These are phyloP conservation scores for Termitomyces sp. DNA, from an alignment of 768 basidiomycete genomes.

Conservation along the genomic window DNA sequence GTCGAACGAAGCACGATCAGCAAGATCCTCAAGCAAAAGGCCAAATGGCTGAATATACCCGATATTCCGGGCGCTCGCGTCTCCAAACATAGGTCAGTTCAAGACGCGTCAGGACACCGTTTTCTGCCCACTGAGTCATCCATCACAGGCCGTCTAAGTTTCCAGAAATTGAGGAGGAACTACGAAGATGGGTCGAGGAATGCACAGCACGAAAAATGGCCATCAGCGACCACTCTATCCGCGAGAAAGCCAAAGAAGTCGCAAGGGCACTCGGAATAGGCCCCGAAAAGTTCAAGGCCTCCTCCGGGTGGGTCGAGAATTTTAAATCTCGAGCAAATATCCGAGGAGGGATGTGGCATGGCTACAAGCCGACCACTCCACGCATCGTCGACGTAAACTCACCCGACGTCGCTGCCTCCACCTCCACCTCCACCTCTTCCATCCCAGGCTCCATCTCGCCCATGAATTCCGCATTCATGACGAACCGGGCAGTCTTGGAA, in stretches of 20 bases:
- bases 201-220: conserved; percentile 37
- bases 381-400: conserved; percentile 13
- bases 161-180: conserved; percentile 64
- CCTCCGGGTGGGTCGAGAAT: conserved; percentile 87
- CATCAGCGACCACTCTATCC: conserved; percentile 62
- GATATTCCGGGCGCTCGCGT: conserved; percentile 52
- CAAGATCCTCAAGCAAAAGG: conserved; percentile 83
- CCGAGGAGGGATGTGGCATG: conserved; percentile 55
- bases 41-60: conserved; percentile 71
- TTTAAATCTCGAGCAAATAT: conserved; percentile 84
- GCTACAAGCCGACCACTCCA: conserved; percentile 21
- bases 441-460: conserved; percentile 23
- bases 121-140: conserved; percentile 9
- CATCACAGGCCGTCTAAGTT: conserved; percentile 67
- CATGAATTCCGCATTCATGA: conserved; percentile 32
- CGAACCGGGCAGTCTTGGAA: conserved; percentile 19
- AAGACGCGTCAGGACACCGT: conserved; percentile 4
- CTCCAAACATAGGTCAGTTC: conserved; percentile 62
- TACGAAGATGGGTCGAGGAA: conserved; percentile 55
- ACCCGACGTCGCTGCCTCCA: neutral
- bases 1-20: conserved; percentile 93
- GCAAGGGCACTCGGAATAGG: conserved; percentile 49
- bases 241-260: conserved; percentile 62
- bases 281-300: conserved; percentile 84
- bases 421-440: neutral